Evolutionary conservation across 2,329 filamentous ascomycete species (phyloP), one percentile per base, ranked within the genome.

Genomic region (Penicillium palitans): DNA sequence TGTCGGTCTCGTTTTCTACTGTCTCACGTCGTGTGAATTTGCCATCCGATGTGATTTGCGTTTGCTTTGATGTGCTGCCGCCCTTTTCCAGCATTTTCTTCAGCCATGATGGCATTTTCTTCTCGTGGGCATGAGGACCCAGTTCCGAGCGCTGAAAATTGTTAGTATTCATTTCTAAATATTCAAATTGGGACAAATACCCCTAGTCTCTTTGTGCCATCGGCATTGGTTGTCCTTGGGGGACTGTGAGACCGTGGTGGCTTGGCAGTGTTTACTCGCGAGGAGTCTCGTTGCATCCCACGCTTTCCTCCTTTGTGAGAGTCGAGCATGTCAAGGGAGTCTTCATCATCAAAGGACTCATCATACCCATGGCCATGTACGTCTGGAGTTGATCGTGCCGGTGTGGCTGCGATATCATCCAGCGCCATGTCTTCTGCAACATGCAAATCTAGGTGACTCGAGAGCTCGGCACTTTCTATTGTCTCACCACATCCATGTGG

Each of bases 101-200:
- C 1, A 93, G 81, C 85, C 85, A 89, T 9, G 79, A 75, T 0
- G 90, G 90, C 90, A 93, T 93, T 64, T 84, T 81, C 41, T 87
- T 84, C 72, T 93, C 90, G 65, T 90, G 80, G 1, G 88, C 88
- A 74, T 89, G 86, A 27, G 85, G 85, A 0, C 90, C 90, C 15
- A 93, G 78, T 67, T 92, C 87, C 10, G 70, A 80, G 76, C 81
- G 83, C 78, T 81, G 59, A 4, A 31, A 19, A 35, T 15, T n/a
- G 51, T 73, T 58, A 72, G 63, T 50, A 51, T 45, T 6, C 25
- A 7, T 31, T n/a, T 29, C 37, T 37, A 39, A 49, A 41, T 33
- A 60, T 41, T 33, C 17, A 25, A 7, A 5, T 5, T 12, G 15
- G 25, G 19, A 31, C 40, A 45, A 29, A 53, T 70, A 75, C 73